phyloP scores from a whole-genome alignment of 2,329 filamentous ascomycete genomes.

The Dichotomopilus funicola region DNA sequence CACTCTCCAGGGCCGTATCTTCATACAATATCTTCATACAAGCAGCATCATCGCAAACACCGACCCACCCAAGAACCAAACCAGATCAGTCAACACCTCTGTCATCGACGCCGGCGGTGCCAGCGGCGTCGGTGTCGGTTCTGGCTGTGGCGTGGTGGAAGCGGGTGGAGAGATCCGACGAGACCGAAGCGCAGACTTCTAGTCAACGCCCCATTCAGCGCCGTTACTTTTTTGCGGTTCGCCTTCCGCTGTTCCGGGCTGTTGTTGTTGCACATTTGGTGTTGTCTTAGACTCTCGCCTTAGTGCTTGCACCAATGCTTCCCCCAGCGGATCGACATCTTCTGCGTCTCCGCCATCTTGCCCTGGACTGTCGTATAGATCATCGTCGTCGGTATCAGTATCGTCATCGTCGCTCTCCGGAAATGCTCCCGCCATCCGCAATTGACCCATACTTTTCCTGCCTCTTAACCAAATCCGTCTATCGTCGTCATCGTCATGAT shows the following conservation, averaged over 20 bases:
- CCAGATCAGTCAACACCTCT: not conserved
- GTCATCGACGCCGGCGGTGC: not conserved
- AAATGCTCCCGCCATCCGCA: slow-evolving; percentile 26
- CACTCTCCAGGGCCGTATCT: too few relatives aligned
- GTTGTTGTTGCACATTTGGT: too few relatives aligned
- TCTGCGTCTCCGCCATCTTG: not conserved
- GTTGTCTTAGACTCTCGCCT: too few relatives aligned
- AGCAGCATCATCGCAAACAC: too few relatives aligned
- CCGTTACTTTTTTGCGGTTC: not conserved
- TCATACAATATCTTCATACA: too few relatives aligned
- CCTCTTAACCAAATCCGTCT: slow-evolving; percentile 6
- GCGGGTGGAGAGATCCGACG: not conserved
- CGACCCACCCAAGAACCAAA: not conserved
- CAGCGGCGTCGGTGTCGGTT: too few relatives aligned
- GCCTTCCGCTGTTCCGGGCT: too few relatives aligned
- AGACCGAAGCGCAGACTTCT: not conserved
- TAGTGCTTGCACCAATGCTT: too few relatives aligned
- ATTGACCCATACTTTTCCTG: slow-evolving; percentile 4
- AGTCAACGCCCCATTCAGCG: slow-evolving; percentile 10
- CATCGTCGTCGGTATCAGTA: slow-evolving; percentile 2
- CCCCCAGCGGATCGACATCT: not conserved
- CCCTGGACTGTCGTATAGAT: not conserved
- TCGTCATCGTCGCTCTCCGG: slow-evolving; percentile 19
- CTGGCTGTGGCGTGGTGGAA: not conserved
- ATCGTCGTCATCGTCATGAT: not conserved